phyloP scores from a whole-genome alignment of 75 land plant genomes.

The Pinus albicaulis region DNA sequence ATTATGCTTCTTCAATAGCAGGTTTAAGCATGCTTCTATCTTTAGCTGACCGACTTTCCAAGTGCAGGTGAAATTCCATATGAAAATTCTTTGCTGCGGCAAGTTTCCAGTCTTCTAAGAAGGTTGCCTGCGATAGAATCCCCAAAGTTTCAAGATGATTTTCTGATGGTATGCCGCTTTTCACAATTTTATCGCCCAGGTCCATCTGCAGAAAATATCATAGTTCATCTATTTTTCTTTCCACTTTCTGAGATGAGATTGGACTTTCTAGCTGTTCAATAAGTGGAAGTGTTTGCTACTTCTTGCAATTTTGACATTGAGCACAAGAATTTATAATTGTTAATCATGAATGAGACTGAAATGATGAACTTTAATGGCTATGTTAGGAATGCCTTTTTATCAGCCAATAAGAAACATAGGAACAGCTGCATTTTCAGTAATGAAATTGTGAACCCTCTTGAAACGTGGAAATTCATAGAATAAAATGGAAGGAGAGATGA shows the following conservation, averaged over 20 bases:
- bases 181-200: not conserved
- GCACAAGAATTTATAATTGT: too few relatives aligned
- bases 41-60: not conserved
- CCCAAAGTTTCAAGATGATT: conserved; percentile 94
- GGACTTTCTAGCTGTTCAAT: not conserved
- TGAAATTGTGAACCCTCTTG: not conserved
- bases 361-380: too few relatives aligned
- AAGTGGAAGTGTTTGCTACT: not conserved
- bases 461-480: not conserved
- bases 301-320: not conserved
- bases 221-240: not conserved
- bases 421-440: not conserved
- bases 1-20: not conserved
- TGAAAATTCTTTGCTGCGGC: conserved; percentile 90
- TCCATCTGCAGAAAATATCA: not conserved
- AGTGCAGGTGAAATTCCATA: conserved; percentile 71
- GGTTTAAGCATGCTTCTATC: not conserved
- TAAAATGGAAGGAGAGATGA: not conserved
- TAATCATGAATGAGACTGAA: too few relatives aligned
- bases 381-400: not conserved
- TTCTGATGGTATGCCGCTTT: conserved; percentile 70
- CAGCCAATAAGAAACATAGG: not conserved
- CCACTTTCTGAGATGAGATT: not conserved
- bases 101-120: conserved; percentile 93
- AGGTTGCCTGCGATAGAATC: conserved; percentile 97